Percentiles rank a stretch among this genome's conserved stretches.
These are phyloP conservation scores for Calonectria hawksworthii DNA, from an alignment of 2,329 filamentous ascomycete species.

Conservation along the genomic window DNA sequence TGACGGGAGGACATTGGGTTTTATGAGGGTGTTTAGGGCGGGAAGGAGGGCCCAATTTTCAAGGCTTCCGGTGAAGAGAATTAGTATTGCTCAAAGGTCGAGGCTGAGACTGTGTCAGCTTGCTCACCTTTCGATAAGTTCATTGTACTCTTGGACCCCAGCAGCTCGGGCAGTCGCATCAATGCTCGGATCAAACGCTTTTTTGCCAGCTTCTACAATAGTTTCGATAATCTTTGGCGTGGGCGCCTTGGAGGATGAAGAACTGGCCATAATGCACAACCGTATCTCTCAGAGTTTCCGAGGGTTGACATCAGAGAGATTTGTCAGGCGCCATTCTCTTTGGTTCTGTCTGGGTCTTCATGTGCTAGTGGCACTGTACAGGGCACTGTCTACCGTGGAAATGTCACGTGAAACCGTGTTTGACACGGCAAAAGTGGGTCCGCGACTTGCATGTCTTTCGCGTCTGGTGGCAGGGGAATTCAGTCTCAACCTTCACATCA, in stretches of 20 bases:
- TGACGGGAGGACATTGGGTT: constrained; percentile 69
- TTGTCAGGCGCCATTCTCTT: constrained; percentile 37
- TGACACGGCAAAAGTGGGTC: constrained; percentile 20
- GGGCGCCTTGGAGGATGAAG: constrained; percentile 33
- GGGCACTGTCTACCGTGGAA: constrained; percentile 19
- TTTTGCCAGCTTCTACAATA: constrained; percentile 58
- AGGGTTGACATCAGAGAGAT: constrained; percentile 15
- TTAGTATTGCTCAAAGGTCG: neutral
- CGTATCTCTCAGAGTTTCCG: constrained; percentile 14
- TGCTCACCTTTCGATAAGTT: constrained; percentile 64
- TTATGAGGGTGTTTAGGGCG: constrained; percentile 73
- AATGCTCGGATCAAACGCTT: constrained; percentile 63
- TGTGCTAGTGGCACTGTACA: constrained; percentile 39
- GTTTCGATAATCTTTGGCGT: constrained; percentile 51
- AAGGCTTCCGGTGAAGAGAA: constrained; percentile 44
- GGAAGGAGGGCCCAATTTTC: constrained; percentile 69
- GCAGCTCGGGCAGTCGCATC: constrained; percentile 51
- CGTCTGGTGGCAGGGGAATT: neutral
- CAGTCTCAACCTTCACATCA: constrained; percentile 1
- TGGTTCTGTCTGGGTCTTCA: constrained; percentile 35
- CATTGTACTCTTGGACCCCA: constrained; percentile 57
- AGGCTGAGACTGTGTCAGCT: neutral
- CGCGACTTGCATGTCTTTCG: constrained; percentile 25
- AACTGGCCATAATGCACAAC: constrained; percentile 44
- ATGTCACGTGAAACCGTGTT: constrained; percentile 47